phyloP scores from a whole-genome alignment of 2,329 filamentous ascomycete genomes.

The Colletotrichum sidae region DNA sequence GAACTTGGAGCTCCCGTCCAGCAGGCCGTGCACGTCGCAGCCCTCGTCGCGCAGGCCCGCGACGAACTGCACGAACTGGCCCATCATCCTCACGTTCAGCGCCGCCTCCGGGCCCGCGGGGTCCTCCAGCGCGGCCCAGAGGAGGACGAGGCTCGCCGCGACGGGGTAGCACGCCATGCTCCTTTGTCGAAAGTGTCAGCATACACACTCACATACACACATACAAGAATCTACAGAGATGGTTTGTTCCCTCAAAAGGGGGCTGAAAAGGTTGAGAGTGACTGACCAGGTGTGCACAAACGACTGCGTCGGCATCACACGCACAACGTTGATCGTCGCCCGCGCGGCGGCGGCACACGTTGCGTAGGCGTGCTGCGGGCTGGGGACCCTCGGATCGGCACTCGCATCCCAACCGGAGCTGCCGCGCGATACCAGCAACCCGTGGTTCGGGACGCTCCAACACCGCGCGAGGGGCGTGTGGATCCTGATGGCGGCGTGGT shows the following conservation, averaged over 20 bases:
- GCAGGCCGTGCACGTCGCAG: slow-evolving; percentile 12
- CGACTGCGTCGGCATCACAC: slow-evolving; percentile 16
- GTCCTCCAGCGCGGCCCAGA: slow-evolving; percentile 30
- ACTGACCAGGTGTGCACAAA: slow-evolving; percentile 24
- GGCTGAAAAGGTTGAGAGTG: neutral
- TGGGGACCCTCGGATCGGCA: neutral
- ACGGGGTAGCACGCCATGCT: slow-evolving; percentile 25
- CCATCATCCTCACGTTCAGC: slow-evolving; percentile 20
- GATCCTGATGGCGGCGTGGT: slow-evolving; percentile 9
- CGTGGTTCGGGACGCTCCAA: slow-evolving; percentile 11
- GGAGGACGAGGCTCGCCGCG: slow-evolving; percentile 19
- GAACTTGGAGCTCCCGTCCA: slow-evolving; percentile 32
- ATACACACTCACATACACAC: no score
- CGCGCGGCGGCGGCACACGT: slow-evolving; percentile 23
- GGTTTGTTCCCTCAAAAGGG: neutral
- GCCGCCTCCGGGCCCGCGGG: slow-evolving; percentile 19
- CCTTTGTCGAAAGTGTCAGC: slow-evolving; percentile 6
- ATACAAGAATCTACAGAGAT: neutral
- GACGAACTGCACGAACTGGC: slow-evolving; percentile 28
- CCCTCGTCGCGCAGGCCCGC: slow-evolving; percentile 27
- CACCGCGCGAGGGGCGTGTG: slow-evolving; percentile 22
- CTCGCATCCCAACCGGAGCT: neutral
- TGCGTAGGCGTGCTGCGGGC: slow-evolving; percentile 13
- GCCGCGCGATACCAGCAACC: neutral
- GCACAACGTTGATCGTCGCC: slow-evolving; percentile 20